Percentiles rank a stretch among this genome's conserved stretches.
These are phyloP conservation scores for Lachancea quebecensis DNA, from an alignment of 805 yeast species.

Conservation along the genomic window DNA sequence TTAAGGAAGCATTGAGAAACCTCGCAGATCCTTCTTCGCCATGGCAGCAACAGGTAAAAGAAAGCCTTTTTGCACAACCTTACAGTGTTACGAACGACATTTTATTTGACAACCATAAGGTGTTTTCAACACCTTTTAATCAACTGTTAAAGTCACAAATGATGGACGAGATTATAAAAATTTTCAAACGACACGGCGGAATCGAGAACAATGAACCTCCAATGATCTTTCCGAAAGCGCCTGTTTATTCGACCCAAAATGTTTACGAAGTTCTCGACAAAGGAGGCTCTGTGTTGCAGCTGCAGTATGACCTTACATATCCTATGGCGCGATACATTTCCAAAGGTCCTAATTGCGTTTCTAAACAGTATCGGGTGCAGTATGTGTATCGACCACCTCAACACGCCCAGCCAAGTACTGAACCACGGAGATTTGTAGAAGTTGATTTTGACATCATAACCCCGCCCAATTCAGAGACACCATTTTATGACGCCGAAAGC, in stretches of 20 bases:
- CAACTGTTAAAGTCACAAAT: constrained; percentile 54
- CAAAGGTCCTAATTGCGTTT: constrained; percentile 37
- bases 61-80: constrained; percentile 77
- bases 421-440: constrained; percentile 72
- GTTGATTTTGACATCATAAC: constrained; percentile 76
- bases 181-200: constrained; percentile 82
- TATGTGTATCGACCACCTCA: constrained; percentile 71
- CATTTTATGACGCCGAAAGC: constrained; percentile 80
- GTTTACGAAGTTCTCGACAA: constrained; percentile 78
- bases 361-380: constrained; percentile 67
- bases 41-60: constrained; percentile 89
- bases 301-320: constrained; percentile 82
- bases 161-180: constrained; percentile 48
- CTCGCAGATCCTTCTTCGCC: constrained; percentile 87
- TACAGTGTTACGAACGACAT: constrained; percentile 79
- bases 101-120: constrained; percentile 54
- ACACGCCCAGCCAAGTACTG: constrained; percentile 47
- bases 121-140: constrained; percentile 35
- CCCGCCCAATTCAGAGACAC: constrained; percentile 40
- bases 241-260: constrained; percentile 56
- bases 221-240: constrained; percentile 72
- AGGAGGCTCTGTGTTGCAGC: constrained; percentile 80
- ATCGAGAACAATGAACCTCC: constrained; percentile 64
- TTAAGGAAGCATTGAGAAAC: constrained; percentile 80
- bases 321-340: constrained; percentile 87